Percentiles rank a stretch among this genome's conserved stretches.
phyloP scores from a whole-genome alignment of 2,329 filamentous ascomycete genomes.

The Basipetospora chlamydospora region DNA sequence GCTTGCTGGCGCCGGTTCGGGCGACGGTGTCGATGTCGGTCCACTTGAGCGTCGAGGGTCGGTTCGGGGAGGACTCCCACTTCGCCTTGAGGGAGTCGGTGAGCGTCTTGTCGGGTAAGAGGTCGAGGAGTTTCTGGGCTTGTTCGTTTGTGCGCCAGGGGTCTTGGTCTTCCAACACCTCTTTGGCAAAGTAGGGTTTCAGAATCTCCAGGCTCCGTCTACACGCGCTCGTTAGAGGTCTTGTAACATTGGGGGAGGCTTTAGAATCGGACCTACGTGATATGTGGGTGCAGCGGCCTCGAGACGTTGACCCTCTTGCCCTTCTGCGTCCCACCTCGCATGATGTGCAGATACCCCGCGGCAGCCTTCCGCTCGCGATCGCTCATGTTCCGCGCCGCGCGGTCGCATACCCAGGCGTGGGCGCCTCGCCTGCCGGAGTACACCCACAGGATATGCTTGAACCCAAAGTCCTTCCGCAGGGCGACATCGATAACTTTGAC shows the following conservation, averaged over 20 bases:
- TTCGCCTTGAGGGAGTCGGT: constrained; percentile 72
- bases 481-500: constrained; percentile 85
- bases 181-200: constrained; percentile 67
- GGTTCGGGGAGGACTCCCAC: constrained; percentile 72
- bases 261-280: constrained; percentile 39
- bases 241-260: constrained; percentile 6
- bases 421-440: constrained; percentile 94
- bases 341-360: constrained; percentile 75
- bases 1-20: constrained; percentile 56
- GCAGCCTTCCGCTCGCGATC: constrained; percentile 76
- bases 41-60: constrained; percentile 74
- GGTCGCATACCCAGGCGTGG: constrained; percentile 97
- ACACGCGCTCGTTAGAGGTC: background rate
- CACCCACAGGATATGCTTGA: constrained; percentile 94
- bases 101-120: constrained; percentile 69
- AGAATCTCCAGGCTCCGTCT: constrained; percentile 76
- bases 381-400: constrained; percentile 67
- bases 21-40: constrained; percentile 81
- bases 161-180: constrained; percentile 73
- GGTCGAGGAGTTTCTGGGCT: constrained; percentile 62
- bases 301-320: constrained; percentile 77
- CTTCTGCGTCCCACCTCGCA: constrained; percentile 74
- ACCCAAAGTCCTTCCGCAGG: constrained; percentile 86
- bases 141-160: constrained; percentile 62
- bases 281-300: constrained; percentile 78